Evolutionary conservation across 2,329 filamentous ascomycete genomes (phyloP), one percentile per base, ranked within the genome.

Genomic region (Escovopsis weberi): DNA sequence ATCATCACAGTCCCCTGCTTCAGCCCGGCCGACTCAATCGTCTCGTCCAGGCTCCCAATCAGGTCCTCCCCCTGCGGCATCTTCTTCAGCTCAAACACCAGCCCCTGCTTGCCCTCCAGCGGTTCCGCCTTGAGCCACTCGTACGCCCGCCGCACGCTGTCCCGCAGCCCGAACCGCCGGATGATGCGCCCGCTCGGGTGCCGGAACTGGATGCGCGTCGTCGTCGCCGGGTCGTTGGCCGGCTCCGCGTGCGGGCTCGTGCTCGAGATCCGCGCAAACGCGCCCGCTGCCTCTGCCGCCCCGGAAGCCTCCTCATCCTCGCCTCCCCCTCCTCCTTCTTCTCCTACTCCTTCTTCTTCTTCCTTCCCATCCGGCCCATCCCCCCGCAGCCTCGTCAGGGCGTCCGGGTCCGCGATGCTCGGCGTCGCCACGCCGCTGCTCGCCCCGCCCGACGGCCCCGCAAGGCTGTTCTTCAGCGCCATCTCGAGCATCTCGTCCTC

Each of bases 401-500:
- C 80, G 61, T 98, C 91, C 0, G 89, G 89, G 51, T 96, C 89
- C 45, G 80, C 72, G 7, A 82, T 68, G 51, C 76, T 80, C 0
- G 74, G 55, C 44, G 56, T 62, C 12, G 58, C 55, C 10, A 59
- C 58, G 9, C 58, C 40, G 30, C 43, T 45, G 23, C 52, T 57
- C 28, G 28, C 28, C 4, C 8, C 28, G 28, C 28, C 28, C 28
- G 28, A 4, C 28, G 28, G 8, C 2, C 71, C 74, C 12, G 78
- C 80, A 38, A 96, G 66, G 56, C 88, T 95, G 64, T 93, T 91
- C 59, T 88, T 79, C 56, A 98, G 62, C 0, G 91, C 91, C 74
- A 95, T 80, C 60, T 95, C 83, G 51, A 98, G 67, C 87, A 94
- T 94, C 64, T 98, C 88, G 40, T 96, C 88, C 58, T 98, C 91